These are phyloP conservation scores for Fonsecaea pedrosoi DNA, from an alignment of 2,329 filamentous ascomycete species.

Conservation along the genomic window DNA sequence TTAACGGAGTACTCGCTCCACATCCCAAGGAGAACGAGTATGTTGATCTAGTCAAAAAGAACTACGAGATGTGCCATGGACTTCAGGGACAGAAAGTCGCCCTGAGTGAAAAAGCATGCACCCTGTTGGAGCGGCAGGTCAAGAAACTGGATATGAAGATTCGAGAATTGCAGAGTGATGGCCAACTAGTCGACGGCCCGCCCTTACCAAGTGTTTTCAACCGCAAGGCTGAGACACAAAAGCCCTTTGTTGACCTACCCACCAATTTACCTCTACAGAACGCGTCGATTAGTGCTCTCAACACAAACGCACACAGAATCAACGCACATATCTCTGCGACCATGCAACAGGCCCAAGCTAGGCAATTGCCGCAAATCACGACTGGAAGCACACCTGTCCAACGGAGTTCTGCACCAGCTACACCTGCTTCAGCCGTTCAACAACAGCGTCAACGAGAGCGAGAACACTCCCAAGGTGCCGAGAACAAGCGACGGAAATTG, in stretches of 20 bases:
- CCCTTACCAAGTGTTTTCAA: constrained; percentile 66
- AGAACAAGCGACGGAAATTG: constrained; percentile 66
- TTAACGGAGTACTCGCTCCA: constrained; percentile 65
- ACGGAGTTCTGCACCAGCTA: constrained; percentile 54
- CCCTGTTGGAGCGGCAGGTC: constrained; percentile 67
- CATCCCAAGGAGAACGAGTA: constrained; percentile 71
- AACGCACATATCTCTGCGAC: constrained; percentile 52
- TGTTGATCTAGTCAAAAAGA: constrained; percentile 62
- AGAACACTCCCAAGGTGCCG: constrained; percentile 62
- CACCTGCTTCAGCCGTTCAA: constrained; percentile 48
- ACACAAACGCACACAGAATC: constrained; percentile 59
- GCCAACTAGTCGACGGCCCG: constrained; percentile 65
- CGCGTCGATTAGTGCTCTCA: constrained; percentile 62
- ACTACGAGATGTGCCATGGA: constrained; percentile 63
- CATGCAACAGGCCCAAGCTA: constrained; percentile 43
- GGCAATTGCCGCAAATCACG: constrained; percentile 42
- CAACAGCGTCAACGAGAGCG: constrained; percentile 55
- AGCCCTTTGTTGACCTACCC: constrained; percentile 58
- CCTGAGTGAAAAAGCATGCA: constrained; percentile 65
- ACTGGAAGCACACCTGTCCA: constrained; percentile 31
- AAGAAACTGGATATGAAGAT: constrained; percentile 69
- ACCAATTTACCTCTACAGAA: constrained; percentile 60
- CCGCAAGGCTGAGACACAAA: constrained; percentile 54
- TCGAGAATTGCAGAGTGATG: constrained; percentile 64
- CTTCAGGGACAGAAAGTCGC: constrained; percentile 69